These are phyloP conservation scores for Cladosporium halotolerans DNA, from an alignment of 2,329 filamentous ascomycete species.

Conservation along the genomic window DNA sequence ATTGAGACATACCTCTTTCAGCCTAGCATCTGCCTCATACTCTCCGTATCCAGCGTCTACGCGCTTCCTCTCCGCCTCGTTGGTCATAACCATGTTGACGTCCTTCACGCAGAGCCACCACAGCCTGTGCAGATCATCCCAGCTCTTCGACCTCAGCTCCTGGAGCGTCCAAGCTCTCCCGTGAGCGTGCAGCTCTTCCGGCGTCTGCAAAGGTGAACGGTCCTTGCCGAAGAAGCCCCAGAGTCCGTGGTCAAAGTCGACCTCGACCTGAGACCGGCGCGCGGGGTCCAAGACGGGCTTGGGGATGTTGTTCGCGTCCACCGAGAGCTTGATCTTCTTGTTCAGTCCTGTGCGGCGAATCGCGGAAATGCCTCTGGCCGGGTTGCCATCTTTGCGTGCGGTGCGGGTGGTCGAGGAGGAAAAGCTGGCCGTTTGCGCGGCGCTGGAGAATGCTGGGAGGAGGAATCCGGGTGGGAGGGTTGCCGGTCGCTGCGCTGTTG, in stretches of 20 bases:
- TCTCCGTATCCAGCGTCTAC: constrained; percentile 68
- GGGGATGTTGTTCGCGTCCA: constrained; percentile 66
- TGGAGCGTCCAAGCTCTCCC: constrained; percentile 78
- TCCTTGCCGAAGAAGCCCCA: constrained; percentile 84
- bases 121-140: constrained; percentile 84
- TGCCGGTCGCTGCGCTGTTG: constrained; percentile 9
- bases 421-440: constrained; percentile 21
- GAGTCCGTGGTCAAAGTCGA: constrained; percentile 73
- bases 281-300: constrained; percentile 58
- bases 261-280: constrained; percentile 50
- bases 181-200: constrained; percentile 63
- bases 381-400: constrained; percentile 64
- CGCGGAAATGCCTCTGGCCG: constrained; percentile 72
- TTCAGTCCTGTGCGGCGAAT: constrained; percentile 64
- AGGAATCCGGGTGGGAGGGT: constrained; percentile 31
- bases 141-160: constrained; percentile 83
- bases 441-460: constrained; percentile 26
- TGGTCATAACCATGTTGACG: constrained; percentile 80
- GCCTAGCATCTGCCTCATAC: constrained; percentile 57
- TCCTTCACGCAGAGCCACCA: constrained; percentile 96
- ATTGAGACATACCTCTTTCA: constrained; percentile 53
- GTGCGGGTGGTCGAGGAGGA: constrained; percentile 20
- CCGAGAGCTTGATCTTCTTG: constrained; percentile 56
- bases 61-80: constrained; percentile 60
- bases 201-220: constrained; percentile 62